Evolutionary conservation across 768 basidiomycete species (phyloP).

Genomic region (Pisolithus microcarpus): DNA sequence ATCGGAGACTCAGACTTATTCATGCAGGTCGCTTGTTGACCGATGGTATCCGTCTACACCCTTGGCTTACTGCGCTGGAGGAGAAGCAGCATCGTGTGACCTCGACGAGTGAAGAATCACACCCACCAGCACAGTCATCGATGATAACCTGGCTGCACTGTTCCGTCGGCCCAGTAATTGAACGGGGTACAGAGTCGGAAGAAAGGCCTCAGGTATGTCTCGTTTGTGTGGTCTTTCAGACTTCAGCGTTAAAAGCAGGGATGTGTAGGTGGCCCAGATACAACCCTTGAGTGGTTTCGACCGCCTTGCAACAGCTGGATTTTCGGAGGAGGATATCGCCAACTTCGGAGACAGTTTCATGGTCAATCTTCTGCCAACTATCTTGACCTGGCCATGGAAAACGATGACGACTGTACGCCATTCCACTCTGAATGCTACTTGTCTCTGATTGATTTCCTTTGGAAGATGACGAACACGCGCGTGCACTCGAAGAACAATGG

Average conservation of each 20-base stretch:
- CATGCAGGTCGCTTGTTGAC: constrained; percentile 82
- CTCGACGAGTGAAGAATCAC: constrained; percentile 20
- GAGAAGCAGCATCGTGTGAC: constrained; percentile 48
- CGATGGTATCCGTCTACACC: constrained; percentile 67
- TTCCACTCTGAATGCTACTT: not conserved
- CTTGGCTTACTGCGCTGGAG: constrained; percentile 54
- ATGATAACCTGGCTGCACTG: constrained; percentile 76
- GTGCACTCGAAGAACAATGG: constrained; percentile 92
- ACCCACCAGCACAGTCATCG: constrained; percentile 5
- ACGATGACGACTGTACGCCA: constrained; percentile 66
- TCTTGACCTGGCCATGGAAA: constrained; percentile 60
- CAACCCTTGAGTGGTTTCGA: constrained; percentile 87
- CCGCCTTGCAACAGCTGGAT: constrained; percentile 79
- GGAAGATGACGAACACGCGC: constrained; percentile 84
- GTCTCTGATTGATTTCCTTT: not conserved
- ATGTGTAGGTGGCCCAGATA: constrained; percentile 57
- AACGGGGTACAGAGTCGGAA: constrained; percentile 50
- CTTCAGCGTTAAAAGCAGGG: not conserved
- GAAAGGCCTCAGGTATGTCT: constrained; percentile 45
- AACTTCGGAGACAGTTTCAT: constrained; percentile 86
- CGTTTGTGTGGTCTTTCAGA: not conserved
- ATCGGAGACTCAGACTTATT: constrained; percentile 75
- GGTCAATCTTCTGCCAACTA: constrained; percentile 67
- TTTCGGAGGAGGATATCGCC: constrained; percentile 85
- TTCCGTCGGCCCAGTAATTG: constrained; percentile 73